Evolutionary conservation across 495 filamentous ascomycete species (phyloP), one percentile per base, ranked within the genome.

Genomic region (Astrothelium macrocarpum): DNA sequence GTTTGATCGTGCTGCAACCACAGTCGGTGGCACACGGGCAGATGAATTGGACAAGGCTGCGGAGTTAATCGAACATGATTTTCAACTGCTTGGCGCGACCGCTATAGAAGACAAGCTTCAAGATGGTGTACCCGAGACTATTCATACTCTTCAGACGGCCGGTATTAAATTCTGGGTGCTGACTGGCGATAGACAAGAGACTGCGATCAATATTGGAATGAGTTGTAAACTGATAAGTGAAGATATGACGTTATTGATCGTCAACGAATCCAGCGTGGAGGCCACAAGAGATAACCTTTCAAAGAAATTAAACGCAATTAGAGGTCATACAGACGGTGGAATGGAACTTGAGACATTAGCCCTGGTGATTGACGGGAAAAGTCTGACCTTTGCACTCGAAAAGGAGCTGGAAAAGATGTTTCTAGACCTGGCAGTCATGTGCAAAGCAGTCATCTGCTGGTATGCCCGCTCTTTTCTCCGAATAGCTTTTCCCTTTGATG

Each of bases 181-280:
- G 73, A 99, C 95, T 43, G 95, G 95, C 70, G 95, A 99, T 79
- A 82, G 95, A 70, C 95, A 99, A 73, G 95, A 99, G 73, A 99
- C 95, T 58, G 95, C 95, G 59, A 99, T 99, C 78, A 99, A 99
- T 71, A 99, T 99, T 70, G 95, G 95, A 63, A 99, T 99, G 95
- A 96, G 90, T 70, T 99, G 95, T 76, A 97, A 97, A 78, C 81
- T 99, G 28, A 91, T 99, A 53, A 96, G 91, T 58, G 95, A 99
- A 74, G 95, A 99, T 66, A 99, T 99, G 95, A 95, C 92, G 63
- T 80, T 99, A 14, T 79, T 99, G 60, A 95, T 99, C 71, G 81
- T 99, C 70, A 99, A 99, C 69, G 93, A 99, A 71, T 91, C 96
- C 60, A 82, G 71, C 32, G 77, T 89, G 11, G 74, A 77, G 29